Conservation (phyloP, 768 basidiomycete genomes). For the Mrakia gelida region DNA sequence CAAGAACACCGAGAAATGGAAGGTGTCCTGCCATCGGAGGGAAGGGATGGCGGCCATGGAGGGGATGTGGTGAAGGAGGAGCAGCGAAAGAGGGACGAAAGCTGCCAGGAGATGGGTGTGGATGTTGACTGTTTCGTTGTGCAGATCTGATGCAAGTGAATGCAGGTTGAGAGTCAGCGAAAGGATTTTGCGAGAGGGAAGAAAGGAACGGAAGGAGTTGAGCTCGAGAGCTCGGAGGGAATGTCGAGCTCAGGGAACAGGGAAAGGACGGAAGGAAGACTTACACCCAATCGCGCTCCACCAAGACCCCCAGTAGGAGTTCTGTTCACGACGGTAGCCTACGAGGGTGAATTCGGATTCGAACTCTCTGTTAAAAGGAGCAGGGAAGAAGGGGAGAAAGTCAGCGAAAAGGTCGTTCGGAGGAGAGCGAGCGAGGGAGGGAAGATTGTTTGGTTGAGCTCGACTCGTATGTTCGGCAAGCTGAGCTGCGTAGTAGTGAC, state of each 20-base stretch:
- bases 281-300: slow-evolving; percentile 19
- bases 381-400: neutral
- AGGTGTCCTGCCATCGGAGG: slow-evolving; percentile 18
- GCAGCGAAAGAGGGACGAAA: slow-evolving; percentile 53
- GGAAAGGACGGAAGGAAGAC: neutral
- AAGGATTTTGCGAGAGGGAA: neutral
- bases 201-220: too few relatives aligned
- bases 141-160: neutral
- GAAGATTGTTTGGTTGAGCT: neutral
- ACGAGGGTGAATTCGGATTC: slow-evolving; percentile 26
- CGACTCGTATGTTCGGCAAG: neutral
- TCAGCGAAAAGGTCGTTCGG: neutral
- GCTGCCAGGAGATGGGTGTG: slow-evolving; percentile 74
- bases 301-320: slow-evolving; percentile 6
- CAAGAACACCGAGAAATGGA: slow-evolving; percentile 53
- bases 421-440: neutral
- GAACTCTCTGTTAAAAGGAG: slow-evolving; percentile 10
- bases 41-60: neutral
- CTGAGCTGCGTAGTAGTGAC: too few relatives aligned
- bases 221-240: neutral
- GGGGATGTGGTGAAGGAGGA: slow-evolving; percentile 52
- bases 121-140: slow-evolving; percentile 63
- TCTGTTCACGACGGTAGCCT: slow-evolving; percentile 25
- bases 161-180: neutral
- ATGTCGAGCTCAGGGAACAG: neutral